A percentile compares a stretch with the other conserved stretches of the same genome.
Evolutionary conservation across 495 filamentous ascomycete species (phyloP).

Genomic region (Penicillium ucsense): DNA sequence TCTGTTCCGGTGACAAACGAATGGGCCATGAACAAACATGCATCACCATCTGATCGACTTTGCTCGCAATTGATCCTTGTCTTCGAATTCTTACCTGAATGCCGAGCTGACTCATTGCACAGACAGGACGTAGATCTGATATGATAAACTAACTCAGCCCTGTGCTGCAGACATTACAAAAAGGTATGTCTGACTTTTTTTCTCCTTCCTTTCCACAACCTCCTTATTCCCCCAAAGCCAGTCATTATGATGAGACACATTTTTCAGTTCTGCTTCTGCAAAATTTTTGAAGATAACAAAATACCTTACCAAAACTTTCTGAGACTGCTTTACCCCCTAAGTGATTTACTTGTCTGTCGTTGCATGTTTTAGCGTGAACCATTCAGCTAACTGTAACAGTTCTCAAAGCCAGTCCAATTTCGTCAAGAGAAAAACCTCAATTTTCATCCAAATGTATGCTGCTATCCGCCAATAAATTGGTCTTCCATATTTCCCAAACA

Average conservation of each 20-base stretch:
- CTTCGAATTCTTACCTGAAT: neutral
- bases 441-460: neutral
- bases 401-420: neutral
- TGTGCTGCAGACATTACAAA: slow-evolving; percentile 1
- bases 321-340: slow-evolving; percentile 26
- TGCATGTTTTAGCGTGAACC: neutral
- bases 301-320: slow-evolving; percentile 67
- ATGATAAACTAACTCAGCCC: too few species aligned
- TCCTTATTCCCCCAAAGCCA: neutral
- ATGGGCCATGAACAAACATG: slow-evolving; percentile 96
- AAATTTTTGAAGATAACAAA: slow-evolving; percentile 63
- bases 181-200: slow-evolving; percentile 14
- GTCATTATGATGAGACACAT: slow-evolving; percentile 62
- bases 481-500: neutral
- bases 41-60: slow-evolving; percentile 91
- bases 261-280: slow-evolving; percentile 97
- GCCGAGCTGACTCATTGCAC: too few species aligned
- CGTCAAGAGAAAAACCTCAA: neutral
- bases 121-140: too few species aligned
- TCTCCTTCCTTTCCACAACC: slow-evolving; percentile 3
- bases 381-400: slow-evolving; percentile 13
- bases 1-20: slow-evolving; percentile 60
- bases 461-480: neutral
- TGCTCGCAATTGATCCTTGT: neutral
- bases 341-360: slow-evolving; percentile 3